Percentiles rank a stretch among this genome's conserved stretches.
phyloP scores from a whole-genome alignment of 2,329 filamentous ascomycete species.

The Chrysoporthe cubensis region DNA sequence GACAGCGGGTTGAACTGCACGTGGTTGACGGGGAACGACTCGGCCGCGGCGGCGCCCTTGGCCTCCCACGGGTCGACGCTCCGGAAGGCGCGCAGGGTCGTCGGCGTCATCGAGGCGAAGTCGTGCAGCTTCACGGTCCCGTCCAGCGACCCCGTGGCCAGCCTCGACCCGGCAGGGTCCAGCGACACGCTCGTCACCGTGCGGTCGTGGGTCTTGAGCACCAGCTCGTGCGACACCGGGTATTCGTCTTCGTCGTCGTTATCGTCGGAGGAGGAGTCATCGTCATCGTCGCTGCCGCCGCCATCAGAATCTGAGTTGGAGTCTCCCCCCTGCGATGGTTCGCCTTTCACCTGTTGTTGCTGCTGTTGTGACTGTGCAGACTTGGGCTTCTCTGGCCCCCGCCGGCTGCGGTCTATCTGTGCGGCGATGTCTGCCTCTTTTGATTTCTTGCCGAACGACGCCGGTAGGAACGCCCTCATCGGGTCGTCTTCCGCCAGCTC shows the following conservation, averaged over 20 bases:
- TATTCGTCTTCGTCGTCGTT: conserved; percentile 83
- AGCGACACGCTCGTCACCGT: conserved; percentile 83
- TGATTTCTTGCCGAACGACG: conserved; percentile 82
- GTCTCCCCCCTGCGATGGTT: conserved; percentile 31
- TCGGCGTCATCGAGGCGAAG: conserved; percentile 93
- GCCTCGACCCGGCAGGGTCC: conserved; percentile 80
- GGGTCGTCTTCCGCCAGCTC: conserved; percentile 66
- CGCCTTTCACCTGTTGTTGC: conserved; percentile 36
- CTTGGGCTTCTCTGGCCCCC: conserved; percentile 51
- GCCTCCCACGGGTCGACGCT: conserved; percentile 83
- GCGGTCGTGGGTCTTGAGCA: conserved; percentile 89
- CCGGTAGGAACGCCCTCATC: conserved; percentile 77
- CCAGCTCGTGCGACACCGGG: conserved; percentile 88
- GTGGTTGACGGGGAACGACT: conserved; percentile 87
- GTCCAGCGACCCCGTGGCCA: conserved; percentile 91
- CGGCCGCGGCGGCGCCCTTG: conserved; percentile 71
- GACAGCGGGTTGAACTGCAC: conserved; percentile 84
- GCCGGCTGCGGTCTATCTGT: conserved; percentile 79
- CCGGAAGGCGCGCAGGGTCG: conserved; percentile 91
- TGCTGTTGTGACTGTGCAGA: conserved; percentile 31
- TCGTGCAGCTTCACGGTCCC: conserved; percentile 93
- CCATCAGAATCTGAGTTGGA: conserved; percentile 34
- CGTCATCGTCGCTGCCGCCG: conserved; percentile 43
- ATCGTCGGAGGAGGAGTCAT: conserved; percentile 58
- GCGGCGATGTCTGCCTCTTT: conserved; percentile 74